These are phyloP conservation scores for Leishmania gerbilli DNA, from an alignment of 208 protist genomes.

Conservation along the genomic window DNA sequence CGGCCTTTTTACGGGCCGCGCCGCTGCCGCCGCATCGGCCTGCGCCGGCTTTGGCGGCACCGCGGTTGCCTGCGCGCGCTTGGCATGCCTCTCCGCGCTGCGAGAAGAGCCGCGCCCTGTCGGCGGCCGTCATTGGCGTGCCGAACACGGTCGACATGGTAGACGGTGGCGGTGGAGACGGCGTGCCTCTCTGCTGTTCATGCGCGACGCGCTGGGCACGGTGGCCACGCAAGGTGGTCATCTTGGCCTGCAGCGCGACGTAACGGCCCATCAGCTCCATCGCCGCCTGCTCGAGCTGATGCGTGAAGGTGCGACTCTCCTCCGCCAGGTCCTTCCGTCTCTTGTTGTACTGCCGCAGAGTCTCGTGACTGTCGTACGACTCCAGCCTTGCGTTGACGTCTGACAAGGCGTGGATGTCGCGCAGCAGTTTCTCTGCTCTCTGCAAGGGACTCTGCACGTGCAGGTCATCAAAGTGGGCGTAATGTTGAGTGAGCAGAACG, in stretches of 20 bases:
- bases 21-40: background rate
- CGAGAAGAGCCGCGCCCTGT: background rate
- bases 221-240: conserved; percentile 49
- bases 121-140: conserved; percentile 1
- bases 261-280: conserved; percentile 56
- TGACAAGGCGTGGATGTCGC: conserved; percentile 17
- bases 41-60: background rate
- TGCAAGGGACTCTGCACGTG: conserved; percentile 11
- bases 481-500: conserved; percentile 12
- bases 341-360: conserved; percentile 23
- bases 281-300: conserved; percentile 36
- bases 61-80: too few species aligned
- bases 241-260: conserved; percentile 53
- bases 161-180: conserved; percentile 7
- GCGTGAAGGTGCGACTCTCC: conserved; percentile 25
- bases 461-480: background rate
- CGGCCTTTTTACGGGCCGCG: conserved; percentile 3
- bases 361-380: conserved; percentile 33
- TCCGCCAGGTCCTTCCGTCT: conserved; percentile 25
- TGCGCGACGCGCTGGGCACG: conserved; percentile 39
- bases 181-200: conserved; percentile 23
- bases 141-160: conserved; percentile 22
- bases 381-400: conserved; percentile 16
- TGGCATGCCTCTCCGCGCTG: background rate
- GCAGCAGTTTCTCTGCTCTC: conserved; percentile 26